phyloP scores from a whole-genome alignment of 768 basidiomycete genomes.

The Pleurotus cornucopiae region DNA sequence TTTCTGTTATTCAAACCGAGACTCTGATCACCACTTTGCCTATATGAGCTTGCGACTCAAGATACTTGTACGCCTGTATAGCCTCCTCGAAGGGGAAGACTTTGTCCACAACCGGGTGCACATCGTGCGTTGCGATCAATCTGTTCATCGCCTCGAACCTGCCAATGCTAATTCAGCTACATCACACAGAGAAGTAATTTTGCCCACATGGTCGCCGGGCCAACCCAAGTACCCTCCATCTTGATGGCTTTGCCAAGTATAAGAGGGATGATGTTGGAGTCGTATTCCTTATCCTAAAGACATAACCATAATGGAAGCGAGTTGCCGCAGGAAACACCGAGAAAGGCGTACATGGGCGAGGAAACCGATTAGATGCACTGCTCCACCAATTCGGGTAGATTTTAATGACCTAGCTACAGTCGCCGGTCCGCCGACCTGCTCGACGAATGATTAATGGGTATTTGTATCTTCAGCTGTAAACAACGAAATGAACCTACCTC shows the following conservation, averaged over 20 bases:
- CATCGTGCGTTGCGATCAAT: slow-evolving; percentile 28
- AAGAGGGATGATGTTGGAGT: slow-evolving; percentile 22
- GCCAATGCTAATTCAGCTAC: neutral
- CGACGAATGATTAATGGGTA: slow-evolving; percentile 9
- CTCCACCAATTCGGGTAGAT: slow-evolving; percentile 23
- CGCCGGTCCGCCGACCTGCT: slow-evolving; percentile 37
- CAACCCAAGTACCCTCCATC: slow-evolving; percentile 40
- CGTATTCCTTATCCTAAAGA: slow-evolving; percentile 13
- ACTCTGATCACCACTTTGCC: slow-evolving; percentile 49
- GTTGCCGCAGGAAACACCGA: neutral
- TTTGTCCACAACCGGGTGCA: slow-evolving; percentile 44
- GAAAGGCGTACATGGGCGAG: slow-evolving; percentile 21
- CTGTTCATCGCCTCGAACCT: slow-evolving; percentile 46
- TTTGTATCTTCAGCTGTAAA: no score
- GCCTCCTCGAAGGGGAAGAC: slow-evolving; percentile 45
- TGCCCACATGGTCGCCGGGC: slow-evolving; percentile 38
- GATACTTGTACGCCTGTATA: slow-evolving; percentile 39
- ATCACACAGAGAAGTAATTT: neutral
- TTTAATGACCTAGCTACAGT: slow-evolving; percentile 28
- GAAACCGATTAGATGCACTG: slow-evolving; percentile 30
- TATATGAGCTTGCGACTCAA: slow-evolving; percentile 43
- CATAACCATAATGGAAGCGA: neutral
- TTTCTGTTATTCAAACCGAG: neutral
- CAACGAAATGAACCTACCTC: slow-evolving; percentile 11
- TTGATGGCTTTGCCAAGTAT: slow-evolving; percentile 25